Percentiles rank a stretch among this genome's conserved stretches.
phyloP scores from a whole-genome alignment of 768 basidiomycete genomes.

The Amanita inopinata region DNA sequence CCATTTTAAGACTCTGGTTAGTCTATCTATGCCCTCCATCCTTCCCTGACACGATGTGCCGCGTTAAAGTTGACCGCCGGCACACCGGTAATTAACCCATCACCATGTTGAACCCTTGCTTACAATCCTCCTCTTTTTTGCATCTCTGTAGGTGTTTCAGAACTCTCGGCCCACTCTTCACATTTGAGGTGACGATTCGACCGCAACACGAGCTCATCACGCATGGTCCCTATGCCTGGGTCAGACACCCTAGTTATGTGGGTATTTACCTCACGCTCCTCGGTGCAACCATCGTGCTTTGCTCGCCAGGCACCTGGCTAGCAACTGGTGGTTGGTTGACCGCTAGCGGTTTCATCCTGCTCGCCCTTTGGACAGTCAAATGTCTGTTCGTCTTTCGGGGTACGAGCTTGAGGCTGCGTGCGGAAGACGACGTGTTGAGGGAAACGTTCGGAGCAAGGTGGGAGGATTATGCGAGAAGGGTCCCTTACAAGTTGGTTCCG shows the following conservation, averaged over 20 bases:
- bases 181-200: conserved; percentile 32
- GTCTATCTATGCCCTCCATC: conserved; percentile 5
- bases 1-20: conserved; percentile 23
- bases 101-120: not conserved
- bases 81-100: not conserved
- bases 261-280: conserved; percentile 28
- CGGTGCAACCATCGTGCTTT: conserved; percentile 23
- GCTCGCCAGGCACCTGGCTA: conserved; percentile 25
- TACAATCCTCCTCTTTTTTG: not conserved
- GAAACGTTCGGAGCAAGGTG: conserved; percentile 25
- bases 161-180: conserved; percentile 31
- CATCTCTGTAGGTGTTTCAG: conserved; percentile 24
- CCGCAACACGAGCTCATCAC: conserved; percentile 31
- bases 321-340: conserved; percentile 16
- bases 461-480: conserved; percentile 26
- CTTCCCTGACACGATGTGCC: not conserved
- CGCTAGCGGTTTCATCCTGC: conserved; percentile 15
- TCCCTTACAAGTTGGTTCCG: conserved; percentile 31
- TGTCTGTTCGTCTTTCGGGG: conserved; percentile 25
- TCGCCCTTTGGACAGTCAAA: conserved; percentile 22
- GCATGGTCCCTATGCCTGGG: conserved; percentile 33
- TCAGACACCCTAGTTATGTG: conserved; percentile 35
- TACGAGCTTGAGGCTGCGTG: conserved; percentile 20
- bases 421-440: conserved; percentile 28
- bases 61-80: not conserved